Conservation (phyloP, 768 basidiomycete genomes). For the Boletus pseudo-olivaceus region DNA sequence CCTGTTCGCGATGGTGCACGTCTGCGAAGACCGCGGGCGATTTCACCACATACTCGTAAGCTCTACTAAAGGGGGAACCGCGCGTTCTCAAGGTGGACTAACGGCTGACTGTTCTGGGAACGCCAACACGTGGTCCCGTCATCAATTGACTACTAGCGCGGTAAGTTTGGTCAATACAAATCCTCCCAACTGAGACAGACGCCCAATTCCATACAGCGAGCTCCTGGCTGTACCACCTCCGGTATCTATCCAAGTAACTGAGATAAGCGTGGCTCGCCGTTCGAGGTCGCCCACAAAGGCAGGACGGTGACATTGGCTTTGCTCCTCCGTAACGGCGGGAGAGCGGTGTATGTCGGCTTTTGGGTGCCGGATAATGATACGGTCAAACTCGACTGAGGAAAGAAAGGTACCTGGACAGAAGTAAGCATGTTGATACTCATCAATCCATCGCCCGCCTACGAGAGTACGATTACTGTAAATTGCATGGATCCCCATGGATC, state of each 20-base stretch:
- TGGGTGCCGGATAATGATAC: neutral
- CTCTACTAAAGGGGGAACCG: slow-evolving; percentile 7
- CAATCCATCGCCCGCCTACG: no score
- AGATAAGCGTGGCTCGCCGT: neutral
- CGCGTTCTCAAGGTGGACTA: slow-evolving; percentile 15
- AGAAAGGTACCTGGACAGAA: neutral
- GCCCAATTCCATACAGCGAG: neutral
- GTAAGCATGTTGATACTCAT: neutral
- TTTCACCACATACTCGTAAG: slow-evolving; percentile 10
- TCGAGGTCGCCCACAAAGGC: neutral
- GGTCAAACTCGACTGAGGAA: neutral
- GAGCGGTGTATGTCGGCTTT: slow-evolving; percentile 14
- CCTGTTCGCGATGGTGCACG: slow-evolving; percentile 16
- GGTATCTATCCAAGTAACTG: neutral
- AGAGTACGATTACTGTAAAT: no score
- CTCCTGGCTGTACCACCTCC: neutral
- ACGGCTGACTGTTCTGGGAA: slow-evolving; percentile 18
- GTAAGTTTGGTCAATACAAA: slow-evolving; percentile 21
- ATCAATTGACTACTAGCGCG: neutral
- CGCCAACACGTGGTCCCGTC: slow-evolving; percentile 12
- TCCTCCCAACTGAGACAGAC: slow-evolving; percentile 7
- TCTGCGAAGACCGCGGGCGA: slow-evolving; percentile 25
- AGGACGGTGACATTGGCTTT: neutral
- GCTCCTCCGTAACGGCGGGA: neutral
- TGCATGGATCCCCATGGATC: no score